Percentiles rank a stretch among this genome's conserved stretches.
phyloP scores from a whole-genome alignment of 148 eudicot species.

The Vaccinium myrtillus region DNA sequence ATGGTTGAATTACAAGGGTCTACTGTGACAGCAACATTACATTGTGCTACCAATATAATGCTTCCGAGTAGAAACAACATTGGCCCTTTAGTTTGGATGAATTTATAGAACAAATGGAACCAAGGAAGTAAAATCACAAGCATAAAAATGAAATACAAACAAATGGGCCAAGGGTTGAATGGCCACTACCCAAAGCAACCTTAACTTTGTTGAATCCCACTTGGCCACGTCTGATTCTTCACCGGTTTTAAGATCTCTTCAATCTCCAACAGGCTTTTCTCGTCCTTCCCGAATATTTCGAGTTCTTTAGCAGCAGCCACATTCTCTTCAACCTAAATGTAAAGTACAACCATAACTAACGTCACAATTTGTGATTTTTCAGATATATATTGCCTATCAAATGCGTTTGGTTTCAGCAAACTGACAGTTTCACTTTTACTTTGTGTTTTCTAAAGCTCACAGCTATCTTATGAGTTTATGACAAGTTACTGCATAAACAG shows the following conservation, averaged over 20 bases:
- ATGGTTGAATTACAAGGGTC: background rate
- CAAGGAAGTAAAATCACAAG: background rate
- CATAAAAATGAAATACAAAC: background rate
- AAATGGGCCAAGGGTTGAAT: background rate
- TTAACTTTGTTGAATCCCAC: slow-evolving; percentile 59
- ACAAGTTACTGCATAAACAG: background rate
- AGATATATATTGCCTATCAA: background rate
- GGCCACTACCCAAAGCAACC: background rate
- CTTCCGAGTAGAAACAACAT: no score
- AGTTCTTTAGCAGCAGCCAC: slow-evolving; percentile 77
- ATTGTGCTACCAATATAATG: background rate
- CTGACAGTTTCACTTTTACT: background rate
- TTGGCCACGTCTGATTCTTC: slow-evolving; percentile 91
- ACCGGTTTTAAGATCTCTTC: slow-evolving; percentile 77
- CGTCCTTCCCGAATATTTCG: slow-evolving; percentile 48
- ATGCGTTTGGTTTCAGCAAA: background rate
- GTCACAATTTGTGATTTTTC: background rate
- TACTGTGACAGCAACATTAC: background rate
- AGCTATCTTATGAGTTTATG: no score
- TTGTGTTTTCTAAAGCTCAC: no score
- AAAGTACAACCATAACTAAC: background rate
- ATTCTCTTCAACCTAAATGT: slow-evolving; percentile 76
- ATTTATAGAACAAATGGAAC: background rate
- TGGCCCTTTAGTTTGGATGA: background rate
- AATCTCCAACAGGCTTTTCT: slow-evolving; percentile 49